Conservation (phyloP, 2,329 filamentous ascomycete species). For the Didymosphaeria variabile region DNA sequence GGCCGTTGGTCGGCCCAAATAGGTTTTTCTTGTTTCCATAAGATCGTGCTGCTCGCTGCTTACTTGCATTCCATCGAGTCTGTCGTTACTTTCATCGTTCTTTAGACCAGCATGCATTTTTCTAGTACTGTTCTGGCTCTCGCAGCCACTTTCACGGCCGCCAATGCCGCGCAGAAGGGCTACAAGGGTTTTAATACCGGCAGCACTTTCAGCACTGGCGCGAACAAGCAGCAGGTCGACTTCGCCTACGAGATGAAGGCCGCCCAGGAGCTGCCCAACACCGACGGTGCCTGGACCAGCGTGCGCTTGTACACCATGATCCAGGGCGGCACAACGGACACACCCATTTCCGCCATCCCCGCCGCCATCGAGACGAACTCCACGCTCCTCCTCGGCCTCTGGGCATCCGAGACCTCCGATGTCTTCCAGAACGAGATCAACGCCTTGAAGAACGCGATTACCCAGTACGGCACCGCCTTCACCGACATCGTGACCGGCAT, state of each 20-base stretch:
- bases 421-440: conserved; percentile 75
- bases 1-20: neutral
- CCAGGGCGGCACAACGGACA: conserved; percentile 70
- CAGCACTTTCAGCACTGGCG: conserved; percentile 66
- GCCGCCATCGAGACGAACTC: conserved; percentile 84
- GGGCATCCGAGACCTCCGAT: conserved; percentile 74
- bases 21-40: neutral
- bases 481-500: conserved; percentile 76
- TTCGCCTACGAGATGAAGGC: conserved; percentile 75
- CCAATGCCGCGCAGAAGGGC: neutral
- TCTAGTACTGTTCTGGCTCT: conserved; percentile 1
- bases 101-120: conserved; percentile 1
- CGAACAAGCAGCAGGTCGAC: conserved; percentile 68
- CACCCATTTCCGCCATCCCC: conserved; percentile 54
- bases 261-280: conserved; percentile 70
- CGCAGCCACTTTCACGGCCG: conserved; percentile 5
- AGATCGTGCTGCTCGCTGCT: neutral
- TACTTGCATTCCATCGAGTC: neutral
- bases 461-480: conserved; percentile 72
- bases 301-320: conserved; percentile 75
- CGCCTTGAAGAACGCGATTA: conserved; percentile 74
- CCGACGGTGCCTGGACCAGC: conserved; percentile 71
- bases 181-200: conserved; percentile 76
- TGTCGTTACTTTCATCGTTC: neutral
- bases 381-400: conserved; percentile 80